phyloP scores from a whole-genome alignment of 768 basidiomycete species.

The Lepiota brunneoincarnata region DNA sequence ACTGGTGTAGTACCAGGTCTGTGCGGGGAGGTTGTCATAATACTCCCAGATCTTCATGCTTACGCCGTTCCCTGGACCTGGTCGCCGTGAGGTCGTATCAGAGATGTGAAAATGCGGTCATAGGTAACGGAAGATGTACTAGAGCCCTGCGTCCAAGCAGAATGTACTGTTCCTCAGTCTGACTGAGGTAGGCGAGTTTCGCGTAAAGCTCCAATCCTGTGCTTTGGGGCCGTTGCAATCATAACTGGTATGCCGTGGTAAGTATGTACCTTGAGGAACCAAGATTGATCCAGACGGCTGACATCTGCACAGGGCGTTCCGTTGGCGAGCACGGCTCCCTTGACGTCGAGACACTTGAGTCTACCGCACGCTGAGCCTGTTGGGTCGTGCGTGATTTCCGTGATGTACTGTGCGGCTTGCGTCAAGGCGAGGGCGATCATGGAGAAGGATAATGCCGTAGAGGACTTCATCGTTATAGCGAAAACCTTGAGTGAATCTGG shows the following conservation, averaged over 20 bases:
- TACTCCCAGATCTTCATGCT: slow-evolving; percentile 23
- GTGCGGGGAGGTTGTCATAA: slow-evolving; percentile 20
- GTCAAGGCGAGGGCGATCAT: neutral
- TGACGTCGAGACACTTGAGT: slow-evolving; percentile 32
- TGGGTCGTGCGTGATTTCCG: neutral
- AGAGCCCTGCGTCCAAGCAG: slow-evolving; percentile 34
- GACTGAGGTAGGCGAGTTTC: slow-evolving; percentile 13
- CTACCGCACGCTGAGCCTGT: neutral
- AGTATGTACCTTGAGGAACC: neutral
- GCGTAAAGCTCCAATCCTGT: slow-evolving; percentile 28
- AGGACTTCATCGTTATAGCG: neutral
- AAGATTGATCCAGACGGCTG: slow-evolving; percentile 2
- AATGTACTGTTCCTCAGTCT: slow-evolving; percentile 16
- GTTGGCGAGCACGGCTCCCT: slow-evolving; percentile 23
- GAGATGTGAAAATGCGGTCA: neutral
- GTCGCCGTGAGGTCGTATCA: neutral
- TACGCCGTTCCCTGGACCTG: slow-evolving; percentile 20
- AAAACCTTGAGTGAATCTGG: neutral
- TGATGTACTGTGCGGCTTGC: neutral
- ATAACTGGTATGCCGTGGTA: slow-evolving; percentile 4
- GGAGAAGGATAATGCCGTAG: neutral
- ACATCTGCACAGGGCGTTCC: slow-evolving; percentile 35
- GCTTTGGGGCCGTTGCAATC: slow-evolving; percentile 17
- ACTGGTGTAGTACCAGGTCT: slow-evolving; percentile 24
- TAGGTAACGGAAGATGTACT: slow-evolving; percentile 18